Percentiles rank a stretch among this genome's conserved stretches.
Conservation (phyloP, 495 filamentous ascomycete species). For the Penicillium diatomitis region DNA sequence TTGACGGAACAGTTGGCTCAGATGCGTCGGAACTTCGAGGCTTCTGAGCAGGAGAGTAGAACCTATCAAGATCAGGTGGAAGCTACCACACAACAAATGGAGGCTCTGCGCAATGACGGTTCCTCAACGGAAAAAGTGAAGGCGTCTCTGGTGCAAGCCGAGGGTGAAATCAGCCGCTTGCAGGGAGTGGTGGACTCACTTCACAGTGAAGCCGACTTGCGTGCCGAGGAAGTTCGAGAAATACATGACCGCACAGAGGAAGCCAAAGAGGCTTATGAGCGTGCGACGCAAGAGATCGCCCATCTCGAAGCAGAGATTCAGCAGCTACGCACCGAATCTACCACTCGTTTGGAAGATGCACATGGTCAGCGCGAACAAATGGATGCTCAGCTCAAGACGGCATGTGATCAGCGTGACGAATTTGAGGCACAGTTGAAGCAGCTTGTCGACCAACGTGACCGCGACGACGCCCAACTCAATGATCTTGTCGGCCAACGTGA, state of each 20-base stretch:
- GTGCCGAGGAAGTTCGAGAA: slow-evolving; percentile 35
- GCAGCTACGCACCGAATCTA: slow-evolving; percentile 27
- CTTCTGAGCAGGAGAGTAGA: slow-evolving; percentile 30
- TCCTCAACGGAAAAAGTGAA: slow-evolving; percentile 15
- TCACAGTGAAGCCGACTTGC: slow-evolving; percentile 19
- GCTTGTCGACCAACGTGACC: neutral
- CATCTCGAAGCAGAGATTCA: slow-evolving; percentile 31
- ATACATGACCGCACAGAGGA: slow-evolving; percentile 21
- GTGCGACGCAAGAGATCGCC: slow-evolving; percentile 22
- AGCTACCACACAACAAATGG: slow-evolving; percentile 37
- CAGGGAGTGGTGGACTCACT: slow-evolving; percentile 20
- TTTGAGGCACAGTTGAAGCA: neutral
- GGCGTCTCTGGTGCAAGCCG: slow-evolving; percentile 38
- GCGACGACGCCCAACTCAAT: neutral
- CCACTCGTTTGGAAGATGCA: slow-evolving; percentile 22
- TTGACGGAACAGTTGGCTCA: slow-evolving; percentile 41
- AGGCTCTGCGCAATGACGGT: slow-evolving; percentile 29
- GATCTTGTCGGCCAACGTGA: neutral
- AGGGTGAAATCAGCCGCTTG: slow-evolving; percentile 42
- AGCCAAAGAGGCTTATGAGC: slow-evolving; percentile 5
- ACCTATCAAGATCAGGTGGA: slow-evolving; percentile 34
- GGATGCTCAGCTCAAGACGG: slow-evolving; percentile 9
- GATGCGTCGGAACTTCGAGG: slow-evolving; percentile 29
- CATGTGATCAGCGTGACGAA: neutral
- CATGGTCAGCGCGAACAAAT: slow-evolving; percentile 17